These are phyloP conservation scores for Tieghemostelium lacteum DNA, from an alignment of 78 protist species.

Conservation along the genomic window DNA sequence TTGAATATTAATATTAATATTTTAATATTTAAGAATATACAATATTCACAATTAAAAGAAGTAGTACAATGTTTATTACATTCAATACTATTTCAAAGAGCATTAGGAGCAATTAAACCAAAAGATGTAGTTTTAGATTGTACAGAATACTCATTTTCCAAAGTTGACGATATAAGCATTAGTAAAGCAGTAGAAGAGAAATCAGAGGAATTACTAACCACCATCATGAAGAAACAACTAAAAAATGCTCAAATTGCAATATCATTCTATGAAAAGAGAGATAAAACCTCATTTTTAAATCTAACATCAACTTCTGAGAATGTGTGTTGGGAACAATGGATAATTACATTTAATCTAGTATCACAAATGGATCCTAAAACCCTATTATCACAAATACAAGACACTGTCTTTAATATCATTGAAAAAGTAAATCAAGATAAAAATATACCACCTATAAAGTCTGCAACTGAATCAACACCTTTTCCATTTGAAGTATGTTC, in stretches of 20 bases:
- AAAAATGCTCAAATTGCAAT: slow-evolving; percentile 29
- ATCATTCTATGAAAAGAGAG: slow-evolving; percentile 55
- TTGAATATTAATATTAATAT: background rate
- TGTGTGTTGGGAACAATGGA: slow-evolving; percentile 78
- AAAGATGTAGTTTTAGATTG: slow-evolving; percentile 54
- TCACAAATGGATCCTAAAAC: slow-evolving; percentile 14
- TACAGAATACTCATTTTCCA: slow-evolving; percentile 42
- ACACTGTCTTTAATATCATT: slow-evolving; percentile 19
- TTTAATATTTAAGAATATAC: slow-evolving; percentile 12
- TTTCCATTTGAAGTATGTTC: slow-evolving; percentile 9
- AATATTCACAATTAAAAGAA: slow-evolving; percentile 72
- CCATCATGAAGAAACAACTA: slow-evolving; percentile 35
- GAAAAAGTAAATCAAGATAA: slow-evolving; percentile 56
- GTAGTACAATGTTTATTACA: slow-evolving; percentile 55
- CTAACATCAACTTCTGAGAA: background rate
- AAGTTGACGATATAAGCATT: slow-evolving; percentile 28
- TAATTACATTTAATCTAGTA: slow-evolving; percentile 37
- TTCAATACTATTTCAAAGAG: slow-evolving; percentile 57
- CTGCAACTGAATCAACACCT: slow-evolving; percentile 30
- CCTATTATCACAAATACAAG: slow-evolving; percentile 16
- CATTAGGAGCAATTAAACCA: slow-evolving; percentile 47
- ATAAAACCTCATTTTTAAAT: slow-evolving; percentile 45
- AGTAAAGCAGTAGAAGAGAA: slow-evolving; percentile 45
- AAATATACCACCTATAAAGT: slow-evolving; percentile 35
- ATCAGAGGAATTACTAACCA: slow-evolving; percentile 54